phyloP scores from a whole-genome alignment of 1,284 basidiomycete genomes.

The Omphalotus olearius region DNA sequence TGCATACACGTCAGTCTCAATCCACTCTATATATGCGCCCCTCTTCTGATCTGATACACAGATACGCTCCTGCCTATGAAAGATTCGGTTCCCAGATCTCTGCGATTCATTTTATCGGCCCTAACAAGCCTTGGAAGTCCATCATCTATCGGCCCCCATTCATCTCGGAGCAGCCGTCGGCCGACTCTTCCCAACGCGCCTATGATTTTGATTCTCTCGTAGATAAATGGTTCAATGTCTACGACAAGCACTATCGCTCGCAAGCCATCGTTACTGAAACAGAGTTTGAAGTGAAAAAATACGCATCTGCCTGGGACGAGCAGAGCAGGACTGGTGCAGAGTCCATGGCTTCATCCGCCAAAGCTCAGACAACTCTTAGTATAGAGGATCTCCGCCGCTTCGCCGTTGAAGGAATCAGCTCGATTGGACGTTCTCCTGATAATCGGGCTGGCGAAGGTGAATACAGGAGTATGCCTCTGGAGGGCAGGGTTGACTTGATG shows the following conservation, averaged over 20 bases:
- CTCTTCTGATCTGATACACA: slow-evolving; percentile 28
- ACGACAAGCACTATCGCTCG: slow-evolving; percentile 81
- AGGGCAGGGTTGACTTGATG: slow-evolving; percentile 84
- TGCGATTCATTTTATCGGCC: slow-evolving; percentile 92
- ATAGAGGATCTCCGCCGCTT: slow-evolving; percentile 69
- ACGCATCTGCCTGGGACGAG: slow-evolving; percentile 73
- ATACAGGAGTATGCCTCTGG: slow-evolving; percentile 77
- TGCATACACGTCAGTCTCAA: slow-evolving; percentile 80
- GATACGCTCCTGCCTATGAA: slow-evolving; percentile 93
- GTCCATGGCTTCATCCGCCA: slow-evolving; percentile 20
- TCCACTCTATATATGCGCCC: slow-evolving; percentile 17
- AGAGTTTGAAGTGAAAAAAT: slow-evolving; percentile 66
- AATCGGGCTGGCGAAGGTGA: slow-evolving; percentile 50
- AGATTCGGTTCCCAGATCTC: slow-evolving; percentile 88
- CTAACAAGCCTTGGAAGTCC: slow-evolving; percentile 88
- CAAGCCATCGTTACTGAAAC: slow-evolving; percentile 32
- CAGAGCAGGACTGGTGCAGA: slow-evolving; percentile 27
- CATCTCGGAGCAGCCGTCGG: slow-evolving; percentile 21
- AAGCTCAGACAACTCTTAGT: slow-evolving; percentile 35
- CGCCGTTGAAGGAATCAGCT: slow-evolving; percentile 55
- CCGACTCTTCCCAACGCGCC: slow-evolving; percentile 33
- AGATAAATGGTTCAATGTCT: slow-evolving; percentile 88
- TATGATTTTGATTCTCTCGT: slow-evolving; percentile 79
- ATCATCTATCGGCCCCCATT: slow-evolving; percentile 64
- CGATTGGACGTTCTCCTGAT: slow-evolving; percentile 20